A percentile compares a stretch with the other conserved stretches of the same genome.
phyloP scores from a whole-genome alignment of 371 early-diverging fungal genomes.

The Syncephalastrum racemosum region DNA sequence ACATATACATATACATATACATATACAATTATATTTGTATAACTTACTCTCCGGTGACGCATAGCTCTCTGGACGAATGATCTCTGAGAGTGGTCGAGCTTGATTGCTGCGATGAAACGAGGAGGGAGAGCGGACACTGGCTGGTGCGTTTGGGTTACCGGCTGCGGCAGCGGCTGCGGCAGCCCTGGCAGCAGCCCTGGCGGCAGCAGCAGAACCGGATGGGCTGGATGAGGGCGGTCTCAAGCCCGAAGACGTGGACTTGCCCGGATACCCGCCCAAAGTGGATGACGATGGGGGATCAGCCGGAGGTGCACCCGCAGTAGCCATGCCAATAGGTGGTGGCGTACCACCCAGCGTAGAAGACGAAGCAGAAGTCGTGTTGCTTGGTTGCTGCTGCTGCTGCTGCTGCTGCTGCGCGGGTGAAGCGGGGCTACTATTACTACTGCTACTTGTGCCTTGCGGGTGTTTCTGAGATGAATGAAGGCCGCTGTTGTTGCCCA shows the following conservation, averaged over 20 bases:
- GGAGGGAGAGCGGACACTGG: constrained; percentile 1
- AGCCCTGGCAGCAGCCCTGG: neutral
- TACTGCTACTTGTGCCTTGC: constrained; percentile 2
- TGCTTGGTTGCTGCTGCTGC: constrained; percentile 1
- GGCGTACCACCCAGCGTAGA: too few species aligned
- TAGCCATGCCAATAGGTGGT: constrained; percentile 6
- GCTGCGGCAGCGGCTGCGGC: neutral
- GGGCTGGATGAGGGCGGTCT: constrained; percentile 3
- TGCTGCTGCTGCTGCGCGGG: neutral
- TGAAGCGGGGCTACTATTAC: constrained; percentile 5
- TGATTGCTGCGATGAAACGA: constrained; percentile 18
- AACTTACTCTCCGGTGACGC: constrained; percentile 41
- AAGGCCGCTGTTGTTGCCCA: neutral
- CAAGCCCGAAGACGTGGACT: constrained; percentile 8
- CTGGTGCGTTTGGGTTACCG: neutral
- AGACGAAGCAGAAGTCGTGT: too few species aligned
- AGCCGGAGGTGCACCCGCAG: neutral
- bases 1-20: neutral
- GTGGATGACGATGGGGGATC: constrained; percentile 1
- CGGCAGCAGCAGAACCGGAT: neutral
- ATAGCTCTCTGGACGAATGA: constrained; percentile 34
- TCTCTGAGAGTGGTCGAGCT: constrained; percentile 43
- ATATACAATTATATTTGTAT: neutral
- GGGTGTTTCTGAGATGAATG: constrained; percentile 10
- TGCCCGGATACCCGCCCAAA: too few species aligned